phyloP scores from a whole-genome alignment of 495 filamentous ascomycete species.

The Penicillium samsonianum region DNA sequence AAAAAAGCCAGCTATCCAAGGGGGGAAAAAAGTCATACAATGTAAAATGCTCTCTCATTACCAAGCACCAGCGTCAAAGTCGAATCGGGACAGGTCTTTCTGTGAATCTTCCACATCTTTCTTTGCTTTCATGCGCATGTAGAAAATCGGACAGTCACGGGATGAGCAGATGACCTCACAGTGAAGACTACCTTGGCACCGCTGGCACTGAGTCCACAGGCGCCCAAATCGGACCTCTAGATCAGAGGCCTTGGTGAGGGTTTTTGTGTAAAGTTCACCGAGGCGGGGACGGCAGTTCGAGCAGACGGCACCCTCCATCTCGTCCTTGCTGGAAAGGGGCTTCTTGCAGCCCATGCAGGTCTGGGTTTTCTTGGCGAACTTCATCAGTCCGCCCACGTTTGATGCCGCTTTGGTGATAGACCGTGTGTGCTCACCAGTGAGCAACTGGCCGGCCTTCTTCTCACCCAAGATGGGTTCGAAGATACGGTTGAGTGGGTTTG shows the following conservation, averaged over 20 bases:
- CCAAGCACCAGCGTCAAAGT: conserved; percentile 71
- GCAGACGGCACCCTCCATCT: conserved; percentile 85
- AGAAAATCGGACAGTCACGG: conserved; percentile 97
- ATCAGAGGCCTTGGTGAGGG: conserved; percentile 80
- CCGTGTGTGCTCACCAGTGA: conserved; percentile 89
- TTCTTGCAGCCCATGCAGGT: conserved; percentile 99
- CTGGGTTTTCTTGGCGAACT: conserved; percentile 94
- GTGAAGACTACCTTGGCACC: conserved; percentile 96
- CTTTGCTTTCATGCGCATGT: conserved; percentile 99
- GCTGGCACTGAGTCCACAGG: conserved; percentile 97
- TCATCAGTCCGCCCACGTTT: conserved; percentile 91
- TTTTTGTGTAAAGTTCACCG: conserved; percentile 92
- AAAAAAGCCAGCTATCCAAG: conserved; percentile 4
- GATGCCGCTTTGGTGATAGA: conserved; percentile 88
- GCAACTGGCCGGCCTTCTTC: conserved; percentile 78
- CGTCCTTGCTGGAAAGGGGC: conserved; percentile 75
- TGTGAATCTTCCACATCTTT: conserved; percentile 96
- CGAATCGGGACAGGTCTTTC: conserved; percentile 88
- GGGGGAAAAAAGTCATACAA: conserved; percentile 8
- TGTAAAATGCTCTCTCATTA: conserved; percentile 30
- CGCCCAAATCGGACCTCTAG: conserved; percentile 90
- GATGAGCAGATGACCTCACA: conserved; percentile 96
- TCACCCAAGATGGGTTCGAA: conserved; percentile 97
- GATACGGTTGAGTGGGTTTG: conserved; percentile 90
- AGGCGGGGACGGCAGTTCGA: conserved; percentile 78